These are phyloP conservation scores for Syzygium aromaticum DNA, from an alignment of 345 rosid genomes.

Conservation along the genomic window DNA sequence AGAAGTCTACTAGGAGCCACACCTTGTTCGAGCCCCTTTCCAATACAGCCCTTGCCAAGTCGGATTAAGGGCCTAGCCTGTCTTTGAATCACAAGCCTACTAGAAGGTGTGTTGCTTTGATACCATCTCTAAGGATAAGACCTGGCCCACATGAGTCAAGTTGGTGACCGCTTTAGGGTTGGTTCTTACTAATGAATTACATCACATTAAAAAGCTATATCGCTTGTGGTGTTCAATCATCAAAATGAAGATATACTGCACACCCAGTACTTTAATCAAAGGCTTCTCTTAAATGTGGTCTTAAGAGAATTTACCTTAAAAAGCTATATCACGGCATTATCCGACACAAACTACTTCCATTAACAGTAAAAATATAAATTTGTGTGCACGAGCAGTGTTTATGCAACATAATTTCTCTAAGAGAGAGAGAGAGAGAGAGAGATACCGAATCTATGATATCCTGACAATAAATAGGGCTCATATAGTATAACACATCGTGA, in stretches of 20 bases:
- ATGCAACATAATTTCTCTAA: background rate
- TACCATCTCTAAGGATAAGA: background rate
- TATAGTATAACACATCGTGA: slow-evolving; percentile 93
- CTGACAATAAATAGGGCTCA: slow-evolving; percentile 98
- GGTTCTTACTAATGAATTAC: background rate
- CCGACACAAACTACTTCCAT: background rate
- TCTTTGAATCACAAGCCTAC: background rate
- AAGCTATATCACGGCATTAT: background rate
- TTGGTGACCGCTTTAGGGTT: background rate
- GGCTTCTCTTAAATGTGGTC: background rate
- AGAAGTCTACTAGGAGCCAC: background rate
- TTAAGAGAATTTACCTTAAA: background rate
- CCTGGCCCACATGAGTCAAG: background rate
- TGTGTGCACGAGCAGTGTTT: background rate
- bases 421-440: background rate
- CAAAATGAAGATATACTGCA: background rate
- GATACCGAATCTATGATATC: slow-evolving; percentile 86
- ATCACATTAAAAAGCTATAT: background rate
- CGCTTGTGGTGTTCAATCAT: background rate
- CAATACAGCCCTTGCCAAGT: background rate
- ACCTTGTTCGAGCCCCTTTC: background rate
- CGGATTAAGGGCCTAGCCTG: background rate
- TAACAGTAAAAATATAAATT: background rate
- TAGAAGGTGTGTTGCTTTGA: background rate
- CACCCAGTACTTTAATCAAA: background rate